Evolutionary conservation across 2,329 filamentous ascomycete species (phyloP), one percentile per base, ranked within the genome.

Genomic region (Fusarium marasasianum): DNA sequence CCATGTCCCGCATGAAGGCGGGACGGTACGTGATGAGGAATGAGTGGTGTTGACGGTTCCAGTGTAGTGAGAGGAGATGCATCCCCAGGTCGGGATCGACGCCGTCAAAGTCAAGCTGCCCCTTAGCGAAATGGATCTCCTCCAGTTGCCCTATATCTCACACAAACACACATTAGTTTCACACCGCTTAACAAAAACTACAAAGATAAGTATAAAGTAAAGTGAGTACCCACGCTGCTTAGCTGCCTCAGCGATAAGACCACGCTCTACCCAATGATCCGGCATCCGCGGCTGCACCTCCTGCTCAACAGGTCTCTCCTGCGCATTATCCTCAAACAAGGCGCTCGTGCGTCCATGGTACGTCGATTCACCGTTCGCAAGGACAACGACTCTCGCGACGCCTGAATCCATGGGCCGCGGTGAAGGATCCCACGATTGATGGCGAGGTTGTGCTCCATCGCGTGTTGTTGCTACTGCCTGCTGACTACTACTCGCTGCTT

Each of bases 71-170:
- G 1, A 90, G 77, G 11, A 90, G 76, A 44, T 89, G 85, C 80
- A 88, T 84, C 5, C 83, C 87, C 14, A 89, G 72, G 13, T 88
- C 85, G 1, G 86, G 84, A 43, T 87, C 85, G 2, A 89, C 83
- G 3, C 87, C 87, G 72, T 90, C 87, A 75, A 90, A 89, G 73
- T 90, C 87, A 7, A 89, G 82, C 60, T 84, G 84, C 3, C 82
- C 83, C 22, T 82, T 78, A 9, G 81, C 79, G 45, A 85, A 81
- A 69, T 89, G 85, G 62, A 88, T 79, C 1, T 82, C 81, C 63
- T 89, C 87, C 15, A 88, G 78, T 64, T 89, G 87, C 13, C 73
- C 83, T 84, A 48, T 22, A 48, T 22, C n/a, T 60, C 59, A 45
- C 56, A 18, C 17, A 35, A 20, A 18, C 53, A 45, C 56, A 37